Percentiles rank a stretch among this genome's conserved stretches.
phyloP scores from a whole-genome alignment of 352 stramenopile genomes.

The Hyaloperonospora arabidopsidis region DNA sequence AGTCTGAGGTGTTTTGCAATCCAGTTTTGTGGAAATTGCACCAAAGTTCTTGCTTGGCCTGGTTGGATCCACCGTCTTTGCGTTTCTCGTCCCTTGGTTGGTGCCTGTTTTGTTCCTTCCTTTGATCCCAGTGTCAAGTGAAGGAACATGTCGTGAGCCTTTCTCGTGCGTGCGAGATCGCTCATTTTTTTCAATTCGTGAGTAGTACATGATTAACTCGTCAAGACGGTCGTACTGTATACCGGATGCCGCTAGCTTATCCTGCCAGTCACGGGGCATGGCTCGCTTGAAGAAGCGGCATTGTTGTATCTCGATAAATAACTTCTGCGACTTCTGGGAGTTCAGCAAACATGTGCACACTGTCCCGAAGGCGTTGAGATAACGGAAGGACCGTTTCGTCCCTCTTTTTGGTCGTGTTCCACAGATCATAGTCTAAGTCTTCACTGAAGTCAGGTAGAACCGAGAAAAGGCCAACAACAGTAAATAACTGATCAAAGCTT shows the following conservation, averaged over 20 bases:
- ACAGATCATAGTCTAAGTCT: constrained; percentile 4
- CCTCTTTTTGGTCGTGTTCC: constrained; percentile 3
- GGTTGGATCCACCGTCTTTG: no score
- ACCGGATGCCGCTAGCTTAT: not conserved
- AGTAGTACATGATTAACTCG: no score
- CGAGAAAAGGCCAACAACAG: not conserved
- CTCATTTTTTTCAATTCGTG: no score
- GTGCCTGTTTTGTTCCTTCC: no score
- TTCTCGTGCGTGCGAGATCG: not conserved
- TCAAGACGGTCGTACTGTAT: no score
- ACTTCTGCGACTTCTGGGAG: constrained; percentile 2
- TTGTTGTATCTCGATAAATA: constrained; percentile 1
- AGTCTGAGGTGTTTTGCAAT: no score
- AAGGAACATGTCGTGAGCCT: constrained; percentile 1
- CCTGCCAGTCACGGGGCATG: constrained; percentile 5
- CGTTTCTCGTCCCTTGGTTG: no score
- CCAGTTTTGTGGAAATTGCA: no score
- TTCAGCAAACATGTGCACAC: constrained; percentile 7
- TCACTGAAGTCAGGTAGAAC: constrained; percentile 6
- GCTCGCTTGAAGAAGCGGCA: constrained; percentile 7
- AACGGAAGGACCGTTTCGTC: not conserved
- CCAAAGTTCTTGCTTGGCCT: no score
- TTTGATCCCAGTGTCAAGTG: no score
- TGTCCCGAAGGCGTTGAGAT: not conserved
- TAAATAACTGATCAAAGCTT: not conserved